Evolutionary conservation across 139 green algal genomes (phyloP).

Genomic region (Raphidocelis subcapitata): DNA sequence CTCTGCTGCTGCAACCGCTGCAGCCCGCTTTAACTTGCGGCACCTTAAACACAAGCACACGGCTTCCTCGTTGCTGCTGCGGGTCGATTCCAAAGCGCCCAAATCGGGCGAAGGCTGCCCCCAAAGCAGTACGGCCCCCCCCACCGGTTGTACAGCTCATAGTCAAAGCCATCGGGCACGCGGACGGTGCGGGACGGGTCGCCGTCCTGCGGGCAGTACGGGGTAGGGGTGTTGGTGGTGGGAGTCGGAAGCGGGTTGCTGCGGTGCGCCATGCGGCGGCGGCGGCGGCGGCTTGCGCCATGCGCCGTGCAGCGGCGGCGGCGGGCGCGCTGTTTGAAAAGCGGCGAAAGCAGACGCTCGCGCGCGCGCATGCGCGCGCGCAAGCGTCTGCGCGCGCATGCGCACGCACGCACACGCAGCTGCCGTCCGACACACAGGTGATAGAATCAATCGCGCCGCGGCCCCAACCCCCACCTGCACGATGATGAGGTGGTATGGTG

Average conservation of each 20-base stretch:
- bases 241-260: too few species aligned
- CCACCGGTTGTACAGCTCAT: slow-evolving; percentile 89
- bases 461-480: slow-evolving; percentile 64
- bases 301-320: too few species aligned
- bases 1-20: too few species aligned
- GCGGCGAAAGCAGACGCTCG: not conserved
- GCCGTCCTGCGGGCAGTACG: slow-evolving; percentile 73
- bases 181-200: slow-evolving; percentile 77
- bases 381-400: not conserved
- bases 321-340: not conserved
- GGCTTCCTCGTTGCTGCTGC: not conserved
- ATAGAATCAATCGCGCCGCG: slow-evolving; percentile 52
- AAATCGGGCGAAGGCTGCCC: too few species aligned
- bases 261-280: too few species aligned
- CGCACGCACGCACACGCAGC: too few species aligned
- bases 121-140: too few species aligned
- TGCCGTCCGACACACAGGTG: slow-evolving; percentile 33
- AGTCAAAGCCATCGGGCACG: slow-evolving; percentile 89
- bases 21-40: too few species aligned
- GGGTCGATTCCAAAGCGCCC: too few species aligned
- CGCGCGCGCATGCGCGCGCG: not conserved
- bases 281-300: too few species aligned
- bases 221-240: too few species aligned
- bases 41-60: not conserved
- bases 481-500: slow-evolving; percentile 91